These are phyloP conservation scores for Cucumis cinereus DNA, from an alignment of 306 rosid species.

Conservation along the genomic window DNA sequence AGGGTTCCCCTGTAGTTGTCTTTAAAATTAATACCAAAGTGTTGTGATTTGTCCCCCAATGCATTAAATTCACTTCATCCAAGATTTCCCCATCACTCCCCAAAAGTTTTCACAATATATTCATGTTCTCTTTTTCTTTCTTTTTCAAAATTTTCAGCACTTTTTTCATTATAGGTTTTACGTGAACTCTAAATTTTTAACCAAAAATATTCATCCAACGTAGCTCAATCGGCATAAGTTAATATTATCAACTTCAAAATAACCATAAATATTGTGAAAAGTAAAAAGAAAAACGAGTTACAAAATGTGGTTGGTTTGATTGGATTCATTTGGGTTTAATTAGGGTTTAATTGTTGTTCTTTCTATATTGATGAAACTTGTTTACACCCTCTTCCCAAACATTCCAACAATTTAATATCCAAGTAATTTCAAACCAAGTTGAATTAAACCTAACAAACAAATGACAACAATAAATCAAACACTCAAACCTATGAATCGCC, in stretches of 20 bases:
- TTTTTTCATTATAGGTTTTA: neutral
- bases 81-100: neutral
- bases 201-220: no score
- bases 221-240: no score
- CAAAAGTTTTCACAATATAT: neutral
- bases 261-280: no score
- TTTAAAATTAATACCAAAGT: neutral
- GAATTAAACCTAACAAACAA: no score
- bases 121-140: neutral
- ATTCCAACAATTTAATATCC: neutral
- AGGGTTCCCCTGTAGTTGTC: neutral
- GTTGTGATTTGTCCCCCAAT: neutral
- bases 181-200: no score
- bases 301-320: neutral
- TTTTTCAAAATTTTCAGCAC: neutral
- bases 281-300: no score
- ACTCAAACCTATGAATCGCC: no score
- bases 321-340: neutral
- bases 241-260: no score
- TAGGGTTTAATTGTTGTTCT: neutral
- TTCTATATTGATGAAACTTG: neutral
- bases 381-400: neutral
- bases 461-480: no score
- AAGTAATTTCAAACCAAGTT: no score
- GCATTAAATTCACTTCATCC: neutral